These are phyloP conservation scores for Pyrenochaeta sp. DNA, from an alignment of 2,329 filamentous ascomycete genomes.

Conservation along the genomic window DNA sequence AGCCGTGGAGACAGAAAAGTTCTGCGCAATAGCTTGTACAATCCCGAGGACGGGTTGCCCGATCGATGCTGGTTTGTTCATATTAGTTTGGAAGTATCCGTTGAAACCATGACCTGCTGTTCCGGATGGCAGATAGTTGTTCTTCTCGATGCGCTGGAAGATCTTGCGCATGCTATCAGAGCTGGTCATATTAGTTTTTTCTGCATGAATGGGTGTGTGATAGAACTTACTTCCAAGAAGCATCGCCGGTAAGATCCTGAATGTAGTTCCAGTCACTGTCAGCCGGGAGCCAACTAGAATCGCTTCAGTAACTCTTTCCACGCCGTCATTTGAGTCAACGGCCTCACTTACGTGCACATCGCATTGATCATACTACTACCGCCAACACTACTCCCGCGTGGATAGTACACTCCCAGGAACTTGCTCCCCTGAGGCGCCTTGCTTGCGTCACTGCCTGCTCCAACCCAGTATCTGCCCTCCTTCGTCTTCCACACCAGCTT, in stretches of 20 bases:
- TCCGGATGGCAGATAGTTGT: constrained; percentile 57
- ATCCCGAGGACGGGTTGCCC: constrained; percentile 49
- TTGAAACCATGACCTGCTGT: constrained; percentile 62
- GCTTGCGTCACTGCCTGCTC: constrained; percentile 49
- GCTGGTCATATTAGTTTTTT: constrained; percentile 9
- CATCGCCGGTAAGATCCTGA: constrained; percentile 65
- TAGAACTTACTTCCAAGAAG: constrained; percentile 57
- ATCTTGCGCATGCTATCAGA: constrained; percentile 62
- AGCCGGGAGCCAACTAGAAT: constrained; percentile 55
- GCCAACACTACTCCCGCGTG: constrained; percentile 63
- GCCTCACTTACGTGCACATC: constrained; percentile 17
- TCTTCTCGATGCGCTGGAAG: constrained; percentile 62
- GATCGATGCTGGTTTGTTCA: constrained; percentile 60
- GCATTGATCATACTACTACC: constrained; percentile 69
- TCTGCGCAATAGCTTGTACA: constrained; percentile 35
- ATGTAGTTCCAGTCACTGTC: constrained; percentile 68
- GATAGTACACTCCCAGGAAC: constrained; percentile 64
- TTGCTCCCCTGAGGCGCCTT: constrained; percentile 60
- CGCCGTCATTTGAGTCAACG: background rate
- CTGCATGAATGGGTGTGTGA: background rate
- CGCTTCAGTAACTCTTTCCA: background rate
- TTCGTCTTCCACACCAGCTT: constrained; percentile 66
- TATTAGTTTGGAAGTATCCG: constrained; percentile 64
- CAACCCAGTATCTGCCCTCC: constrained; percentile 61
- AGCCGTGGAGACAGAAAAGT: constrained; percentile 53